phyloP scores from a whole-genome alignment of 192 early-diverging fungal genomes.

The Entomortierella beljakovae region DNA sequence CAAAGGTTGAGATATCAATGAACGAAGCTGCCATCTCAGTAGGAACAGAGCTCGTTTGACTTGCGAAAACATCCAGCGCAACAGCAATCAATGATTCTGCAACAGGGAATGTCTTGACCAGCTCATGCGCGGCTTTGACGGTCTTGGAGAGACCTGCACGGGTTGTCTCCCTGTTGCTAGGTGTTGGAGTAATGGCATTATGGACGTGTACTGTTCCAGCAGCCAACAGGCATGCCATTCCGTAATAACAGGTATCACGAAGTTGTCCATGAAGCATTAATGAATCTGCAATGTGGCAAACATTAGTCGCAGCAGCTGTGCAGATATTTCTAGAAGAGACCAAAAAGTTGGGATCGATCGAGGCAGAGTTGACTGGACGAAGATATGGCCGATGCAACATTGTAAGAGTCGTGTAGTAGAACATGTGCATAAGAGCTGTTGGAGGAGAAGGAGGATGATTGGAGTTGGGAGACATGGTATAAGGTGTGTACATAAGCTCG shows the following conservation, averaged over 20 bases:
- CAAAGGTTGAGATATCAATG: constrained; percentile 52
- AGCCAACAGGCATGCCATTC: constrained; percentile 55
- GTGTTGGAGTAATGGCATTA: constrained; percentile 53
- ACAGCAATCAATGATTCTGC: constrained; percentile 52
- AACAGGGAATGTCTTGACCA: constrained; percentile 55
- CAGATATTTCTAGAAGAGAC: constrained; percentile 54
- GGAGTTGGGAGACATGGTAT: constrained; percentile 55
- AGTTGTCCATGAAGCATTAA: constrained; percentile 50
- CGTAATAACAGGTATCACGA: constrained; percentile 42
- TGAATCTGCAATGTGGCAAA: constrained; percentile 56
- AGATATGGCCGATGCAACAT: constrained; percentile 68
- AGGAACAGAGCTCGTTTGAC: constrained; percentile 45
- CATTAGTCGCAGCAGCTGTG: constrained; percentile 53
- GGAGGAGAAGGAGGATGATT: constrained; percentile 50
- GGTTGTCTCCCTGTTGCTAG: constrained; percentile 50
- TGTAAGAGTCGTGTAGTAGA: constrained; percentile 67
- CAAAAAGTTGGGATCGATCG: constrained; percentile 52
- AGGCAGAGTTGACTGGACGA: constrained; percentile 49
- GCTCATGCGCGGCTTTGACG: constrained; percentile 49
- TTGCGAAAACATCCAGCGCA: constrained; percentile 48
- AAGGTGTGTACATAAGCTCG: constrained; percentile 63
- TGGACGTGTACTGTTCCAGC: constrained; percentile 57
- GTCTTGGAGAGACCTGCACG: constrained; percentile 53
- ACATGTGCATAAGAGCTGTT: constrained; percentile 59
- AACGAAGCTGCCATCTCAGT: constrained; percentile 54